phyloP scores from a whole-genome alignment of 129 eudicot genomes.

The Pseudognaphalium luteoalbum region DNA sequence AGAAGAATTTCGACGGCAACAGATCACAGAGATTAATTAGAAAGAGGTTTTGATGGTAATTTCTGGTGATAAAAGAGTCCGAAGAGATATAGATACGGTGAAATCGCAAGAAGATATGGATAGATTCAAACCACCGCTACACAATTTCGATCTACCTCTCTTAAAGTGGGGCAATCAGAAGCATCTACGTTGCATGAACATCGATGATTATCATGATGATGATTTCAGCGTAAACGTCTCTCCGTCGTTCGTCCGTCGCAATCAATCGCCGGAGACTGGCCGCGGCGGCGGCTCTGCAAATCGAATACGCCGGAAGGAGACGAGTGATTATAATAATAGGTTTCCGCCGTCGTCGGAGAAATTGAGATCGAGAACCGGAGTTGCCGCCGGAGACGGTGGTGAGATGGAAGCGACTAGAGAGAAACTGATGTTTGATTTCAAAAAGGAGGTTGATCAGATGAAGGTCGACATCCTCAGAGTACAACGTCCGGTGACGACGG shows the following conservation, averaged over 20 bases:
- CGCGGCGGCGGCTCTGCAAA: conserved; percentile 19
- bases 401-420: conserved; percentile 65
- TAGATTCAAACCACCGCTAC: conserved; percentile 53
- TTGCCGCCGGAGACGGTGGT: conserved; percentile 41
- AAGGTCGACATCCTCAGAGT: conserved; percentile 57
- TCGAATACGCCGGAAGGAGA: conserved; percentile 28
- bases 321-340: conserved; percentile 22
- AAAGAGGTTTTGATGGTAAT: conserved; percentile 27
- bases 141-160: conserved; percentile 63
- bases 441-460: conserved; percentile 60
- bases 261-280: conserved; percentile 21
- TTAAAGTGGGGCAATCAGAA: conserved; percentile 75
- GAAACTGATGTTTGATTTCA: conserved; percentile 74
- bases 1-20: background rate
- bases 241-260: conserved; percentile 16
- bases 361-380: conserved; percentile 30
- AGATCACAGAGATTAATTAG: background rate
- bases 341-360: conserved; percentile 21
- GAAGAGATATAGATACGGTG: background rate
- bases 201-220: conserved; percentile 41
- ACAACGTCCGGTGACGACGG: conserved; percentile 27
- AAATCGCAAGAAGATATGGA: conserved; percentile 24
- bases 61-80: conserved; percentile 22
- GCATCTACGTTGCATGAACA: conserved; percentile 60
- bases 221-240: background rate